Conservation (phyloP, 2,329 filamentous ascomycete species). For the Calonectria hawksworthii region DNA sequence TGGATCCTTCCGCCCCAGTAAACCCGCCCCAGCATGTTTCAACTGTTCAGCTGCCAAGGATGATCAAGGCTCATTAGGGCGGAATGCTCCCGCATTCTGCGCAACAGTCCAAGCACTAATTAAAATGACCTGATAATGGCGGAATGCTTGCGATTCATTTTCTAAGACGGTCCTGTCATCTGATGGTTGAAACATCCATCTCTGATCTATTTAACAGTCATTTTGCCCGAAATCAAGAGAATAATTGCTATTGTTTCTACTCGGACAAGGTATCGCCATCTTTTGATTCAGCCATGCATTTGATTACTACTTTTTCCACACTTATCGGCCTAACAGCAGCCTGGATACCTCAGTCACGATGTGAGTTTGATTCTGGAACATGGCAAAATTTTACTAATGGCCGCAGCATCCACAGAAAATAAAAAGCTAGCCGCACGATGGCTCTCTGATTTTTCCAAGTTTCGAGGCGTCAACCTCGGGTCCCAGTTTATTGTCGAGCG, state of each 20-base stretch:
- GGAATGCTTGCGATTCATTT: neutral
- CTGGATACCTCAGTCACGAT: neutral
- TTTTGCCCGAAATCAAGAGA: neutral
- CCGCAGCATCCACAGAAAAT: conserved; percentile 1
- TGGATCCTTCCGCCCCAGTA: neutral
- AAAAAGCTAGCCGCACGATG: conserved; percentile 29
- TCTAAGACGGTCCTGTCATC: neutral
- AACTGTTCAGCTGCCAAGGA: conserved; percentile 4
- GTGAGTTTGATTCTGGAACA: neutral
- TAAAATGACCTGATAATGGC: neutral
- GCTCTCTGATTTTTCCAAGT: conserved; percentile 30
- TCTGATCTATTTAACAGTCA: neutral
- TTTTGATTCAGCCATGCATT: neutral
- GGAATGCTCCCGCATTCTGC: neutral
- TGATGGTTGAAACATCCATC: neutral
- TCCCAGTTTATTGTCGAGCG: conserved; percentile 47
- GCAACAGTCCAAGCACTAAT: neutral
- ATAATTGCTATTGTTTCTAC: neutral
- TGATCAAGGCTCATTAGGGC: neutral
- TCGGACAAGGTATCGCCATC: fast-evolving
- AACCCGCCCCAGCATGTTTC: neutral
- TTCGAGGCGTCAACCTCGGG: conserved; percentile 45
- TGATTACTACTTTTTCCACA: neutral
- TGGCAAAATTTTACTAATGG: neutral
- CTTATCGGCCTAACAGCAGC: neutral